phyloP scores from a whole-genome alignment of 208 protist genomes.

The Leishmania guyanensis region DNA sequence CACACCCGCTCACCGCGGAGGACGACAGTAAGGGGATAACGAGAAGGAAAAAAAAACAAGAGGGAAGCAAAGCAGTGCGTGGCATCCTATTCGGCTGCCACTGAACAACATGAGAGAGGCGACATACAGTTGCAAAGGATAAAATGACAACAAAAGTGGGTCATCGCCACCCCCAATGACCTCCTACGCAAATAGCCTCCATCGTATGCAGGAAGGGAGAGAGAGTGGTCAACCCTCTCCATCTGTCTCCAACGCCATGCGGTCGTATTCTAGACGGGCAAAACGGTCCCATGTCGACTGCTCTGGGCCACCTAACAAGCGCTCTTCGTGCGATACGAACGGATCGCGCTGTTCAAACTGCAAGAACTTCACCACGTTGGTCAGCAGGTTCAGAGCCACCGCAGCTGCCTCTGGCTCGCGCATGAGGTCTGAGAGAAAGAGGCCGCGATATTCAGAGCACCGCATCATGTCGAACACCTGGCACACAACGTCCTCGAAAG shows the following conservation, averaged over 20 bases:
- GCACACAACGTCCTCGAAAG: constrained; percentile 91
- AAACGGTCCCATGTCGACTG: constrained; percentile 93
- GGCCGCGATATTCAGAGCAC: constrained; percentile 39
- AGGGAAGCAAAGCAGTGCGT: neutral
- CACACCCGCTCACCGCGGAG: neutral
- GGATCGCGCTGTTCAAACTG: constrained; percentile 93
- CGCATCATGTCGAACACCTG: constrained; percentile 95
- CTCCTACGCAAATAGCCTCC: neutral
- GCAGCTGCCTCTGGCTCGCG: constrained; percentile 68
- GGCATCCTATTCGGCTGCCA: neutral
- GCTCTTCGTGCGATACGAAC: constrained; percentile 80
- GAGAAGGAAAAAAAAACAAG: neutral
- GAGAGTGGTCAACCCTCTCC: constrained; percentile 26
- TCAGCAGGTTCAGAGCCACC: constrained; percentile 94
- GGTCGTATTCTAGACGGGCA: constrained; percentile 92
- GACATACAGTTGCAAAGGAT: neutral
- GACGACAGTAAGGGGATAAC: constrained; percentile 5
- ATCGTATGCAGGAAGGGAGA: constrained; percentile 6
- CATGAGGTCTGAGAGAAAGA: constrained; percentile 90
- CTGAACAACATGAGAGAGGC: neutral
- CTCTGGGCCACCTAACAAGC: constrained; percentile 63
- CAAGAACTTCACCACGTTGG: constrained; percentile 94
- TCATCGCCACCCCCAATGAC: neutral
- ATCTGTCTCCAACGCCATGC: constrained; percentile 86
- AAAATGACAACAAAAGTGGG: neutral